Conservation (phyloP, 306 rosid genomes). For the Vigna nakashimae region DNA sequence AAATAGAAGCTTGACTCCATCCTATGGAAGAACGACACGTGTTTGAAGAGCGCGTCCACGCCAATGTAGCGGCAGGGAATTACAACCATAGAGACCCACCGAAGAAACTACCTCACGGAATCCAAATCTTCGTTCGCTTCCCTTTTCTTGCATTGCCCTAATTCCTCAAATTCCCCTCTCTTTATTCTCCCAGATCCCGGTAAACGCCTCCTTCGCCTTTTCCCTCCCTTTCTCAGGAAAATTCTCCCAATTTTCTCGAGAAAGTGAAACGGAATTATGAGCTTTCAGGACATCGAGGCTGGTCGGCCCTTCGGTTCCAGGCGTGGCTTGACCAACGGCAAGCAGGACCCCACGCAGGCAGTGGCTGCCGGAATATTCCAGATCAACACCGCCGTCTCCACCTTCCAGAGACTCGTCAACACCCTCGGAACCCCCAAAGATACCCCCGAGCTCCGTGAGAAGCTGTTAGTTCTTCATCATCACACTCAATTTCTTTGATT, state of each 20-base stretch:
- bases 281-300: slow-evolving; percentile 95
- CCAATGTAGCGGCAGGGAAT: slow-evolving; percentile 37
- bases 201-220: neutral
- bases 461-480: slow-evolving; percentile 69
- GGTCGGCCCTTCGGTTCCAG: slow-evolving; percentile 74
- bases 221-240: slow-evolving; percentile 44
- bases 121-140: slow-evolving; percentile 21
- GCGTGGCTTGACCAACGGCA: slow-evolving; percentile 70
- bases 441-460: slow-evolving; percentile 93
- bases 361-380: slow-evolving; percentile 95
- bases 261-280: slow-evolving; percentile 60
- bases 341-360: slow-evolving; percentile 92
- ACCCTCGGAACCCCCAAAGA: slow-evolving; percentile 98
- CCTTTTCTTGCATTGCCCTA: slow-evolving; percentile 27
- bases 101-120: slow-evolving; percentile 44
- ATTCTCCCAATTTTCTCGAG: slow-evolving; percentile 52
- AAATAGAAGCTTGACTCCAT: neutral
- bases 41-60: neutral
- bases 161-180: slow-evolving; percentile 11
- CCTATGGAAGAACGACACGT: slow-evolving; percentile 16
- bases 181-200: slow-evolving; percentile 36
- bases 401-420: slow-evolving; percentile 96
- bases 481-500: neutral
- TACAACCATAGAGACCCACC: slow-evolving; percentile 24
- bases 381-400: slow-evolving; percentile 95